phyloP scores from a whole-genome alignment of 2,329 filamentous ascomycete genomes.

The Claviceps paspali region DNA sequence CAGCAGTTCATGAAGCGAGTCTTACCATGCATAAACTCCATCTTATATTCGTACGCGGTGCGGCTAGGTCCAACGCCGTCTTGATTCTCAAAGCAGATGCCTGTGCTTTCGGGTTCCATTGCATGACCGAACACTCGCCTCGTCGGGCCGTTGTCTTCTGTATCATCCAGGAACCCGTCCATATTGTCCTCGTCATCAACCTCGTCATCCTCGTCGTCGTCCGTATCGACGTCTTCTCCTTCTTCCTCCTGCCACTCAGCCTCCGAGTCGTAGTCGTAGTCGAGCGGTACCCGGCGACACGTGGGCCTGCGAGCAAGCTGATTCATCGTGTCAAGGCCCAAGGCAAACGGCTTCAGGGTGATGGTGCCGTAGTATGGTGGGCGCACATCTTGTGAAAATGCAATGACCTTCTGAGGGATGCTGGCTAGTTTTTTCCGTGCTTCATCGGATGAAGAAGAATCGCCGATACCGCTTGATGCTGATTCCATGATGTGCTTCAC shows the following conservation, averaged over 20 bases:
- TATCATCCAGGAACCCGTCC: slow-evolving; percentile 81
- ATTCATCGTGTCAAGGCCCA: slow-evolving; percentile 29
- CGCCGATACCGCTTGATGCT: slow-evolving; percentile 24
- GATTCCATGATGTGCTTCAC: slow-evolving; percentile 48
- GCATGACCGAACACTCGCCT: slow-evolving; percentile 49
- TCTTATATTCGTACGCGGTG: slow-evolving; percentile 44
- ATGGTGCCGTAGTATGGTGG: slow-evolving; percentile 60
- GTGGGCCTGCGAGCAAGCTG: slow-evolving; percentile 39
- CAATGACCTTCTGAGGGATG: slow-evolving; percentile 48
- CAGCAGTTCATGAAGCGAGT: no score
- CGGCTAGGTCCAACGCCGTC: slow-evolving; percentile 30
- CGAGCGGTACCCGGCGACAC: slow-evolving; percentile 41
- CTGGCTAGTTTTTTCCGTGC: slow-evolving; percentile 27
- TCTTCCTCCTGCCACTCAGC: slow-evolving; percentile 70
- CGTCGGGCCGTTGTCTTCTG: slow-evolving; percentile 48
- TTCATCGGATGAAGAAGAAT: slow-evolving; percentile 20
- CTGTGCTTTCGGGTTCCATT: slow-evolving; percentile 62
- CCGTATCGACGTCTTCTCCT: slow-evolving; percentile 53
- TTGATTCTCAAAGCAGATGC: slow-evolving; percentile 67
- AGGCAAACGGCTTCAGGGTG: slow-evolving; percentile 39
- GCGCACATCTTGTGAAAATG: slow-evolving; percentile 49
- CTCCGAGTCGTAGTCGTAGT: slow-evolving; percentile 79
- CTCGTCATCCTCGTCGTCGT: slow-evolving; percentile 54
- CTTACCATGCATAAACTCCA: slow-evolving; percentile 62
- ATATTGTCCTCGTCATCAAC: slow-evolving; percentile 66